Base-by-base conservation (phyloP, 805 yeast genomes). In the Myxozyma melibiosi region DNA sequence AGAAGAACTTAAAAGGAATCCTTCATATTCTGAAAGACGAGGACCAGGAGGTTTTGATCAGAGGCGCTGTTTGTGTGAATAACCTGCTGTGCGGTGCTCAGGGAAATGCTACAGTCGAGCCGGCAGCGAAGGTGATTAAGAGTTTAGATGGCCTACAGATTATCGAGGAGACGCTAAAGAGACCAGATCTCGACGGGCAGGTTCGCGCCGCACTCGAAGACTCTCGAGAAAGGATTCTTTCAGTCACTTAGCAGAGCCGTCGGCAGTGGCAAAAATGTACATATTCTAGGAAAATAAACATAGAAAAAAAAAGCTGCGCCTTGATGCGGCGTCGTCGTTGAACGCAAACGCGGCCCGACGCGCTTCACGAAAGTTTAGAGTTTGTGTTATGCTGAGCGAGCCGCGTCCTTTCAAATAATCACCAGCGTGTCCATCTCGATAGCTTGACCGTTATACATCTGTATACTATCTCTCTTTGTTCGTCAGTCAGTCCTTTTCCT, bases 1-100 rank as follows among this genome's bases (percentile, higher is more conserved):
- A 55, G n/a, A 63, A 61, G 34, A 62, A 71, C n/a, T 41, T 71
- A 50, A 62, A 52, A 34, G 56, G 62, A 11, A 51, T 71, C 7
- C 44, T 67, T 27, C 35, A 44, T 13, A 44, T 67, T 3, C 41
- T 71, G 22, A 61, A 57, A 3, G 55, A 63, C 34, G 66, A 54
- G 9, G 67, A 66, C 1, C 66, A 66, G 39, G 61, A 53, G n/a
- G 48, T 71, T 50, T 53, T 69, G 42, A 46, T 70, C 30, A 62
- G 74, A 8, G 68, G 65, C 7, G 64, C 67, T n/a, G 66, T 67
- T 22, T 62, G 67, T 16, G 48, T 70, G 28, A 61, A 58, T 20
- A 66, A 60, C 9, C 27, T 47, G 25, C 35, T 47, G 16, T 14
- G 43, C n/a, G 52, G 52, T 4, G 52, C 44, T 1, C 52, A 39